Percentiles rank a stretch among this genome's conserved stretches.
Conservation (phyloP, 257 asterid species). For the Hygrophila difformis region DNA sequence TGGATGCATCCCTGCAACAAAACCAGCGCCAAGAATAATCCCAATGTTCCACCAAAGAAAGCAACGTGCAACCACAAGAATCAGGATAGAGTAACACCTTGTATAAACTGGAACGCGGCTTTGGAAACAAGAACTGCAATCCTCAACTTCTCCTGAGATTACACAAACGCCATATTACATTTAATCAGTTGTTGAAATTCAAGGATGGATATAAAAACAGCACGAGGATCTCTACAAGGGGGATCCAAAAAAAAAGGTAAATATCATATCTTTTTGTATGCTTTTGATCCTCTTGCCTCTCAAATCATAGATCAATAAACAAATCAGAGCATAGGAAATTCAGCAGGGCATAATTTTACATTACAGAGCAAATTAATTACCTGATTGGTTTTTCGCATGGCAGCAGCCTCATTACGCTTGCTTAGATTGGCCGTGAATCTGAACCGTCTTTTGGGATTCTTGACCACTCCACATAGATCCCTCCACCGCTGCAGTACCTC, state of each 20-base stretch:
- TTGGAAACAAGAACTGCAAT: slow-evolving; percentile 88
- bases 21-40: slow-evolving; percentile 3
- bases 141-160: slow-evolving; percentile 72
- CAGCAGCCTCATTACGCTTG: slow-evolving; percentile 82
- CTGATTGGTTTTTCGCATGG: slow-evolving; percentile 86
- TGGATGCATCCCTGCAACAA: slow-evolving; percentile 50
- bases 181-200: too few species aligned
- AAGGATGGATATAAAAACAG: too few species aligned
- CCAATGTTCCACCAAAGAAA: background rate
- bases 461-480: slow-evolving; percentile 81
- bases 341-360: too few species aligned
- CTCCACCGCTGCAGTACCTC: slow-evolving; percentile 83
- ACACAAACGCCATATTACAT: too few species aligned
- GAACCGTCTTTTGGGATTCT: slow-evolving; percentile 85
- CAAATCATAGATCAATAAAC: too few species aligned
- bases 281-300: too few species aligned
- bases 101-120: slow-evolving; percentile 87
- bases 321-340: too few species aligned
- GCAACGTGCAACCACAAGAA: background rate
- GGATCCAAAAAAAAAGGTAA: too few species aligned
- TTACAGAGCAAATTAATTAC: slow-evolving; percentile 18
- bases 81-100: slow-evolving; percentile 35
- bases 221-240: too few species aligned
- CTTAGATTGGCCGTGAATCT: slow-evolving; percentile 86
- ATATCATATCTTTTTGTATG: too few species aligned